Evolutionary conservation across 768 basidiomycete species (phyloP).

Genomic region (Leccinum variicolor): DNA sequence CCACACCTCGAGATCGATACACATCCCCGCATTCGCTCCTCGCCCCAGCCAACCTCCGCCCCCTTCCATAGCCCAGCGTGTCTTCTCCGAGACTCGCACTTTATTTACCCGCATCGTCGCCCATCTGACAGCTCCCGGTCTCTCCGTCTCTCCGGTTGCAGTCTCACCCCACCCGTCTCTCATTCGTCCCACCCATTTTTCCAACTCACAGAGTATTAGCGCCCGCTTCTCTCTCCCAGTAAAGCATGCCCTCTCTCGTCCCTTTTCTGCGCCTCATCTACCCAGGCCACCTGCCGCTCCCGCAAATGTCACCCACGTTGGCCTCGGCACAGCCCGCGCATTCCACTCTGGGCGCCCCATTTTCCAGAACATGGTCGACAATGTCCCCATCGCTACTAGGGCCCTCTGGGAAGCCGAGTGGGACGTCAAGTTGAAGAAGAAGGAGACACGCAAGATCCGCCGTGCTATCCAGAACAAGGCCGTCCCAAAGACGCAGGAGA

Average conservation of each 20-base stretch:
- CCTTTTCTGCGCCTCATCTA: slow-evolving; percentile 46
- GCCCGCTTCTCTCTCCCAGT: slow-evolving; percentile 55
- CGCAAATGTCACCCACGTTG: slow-evolving; percentile 58
- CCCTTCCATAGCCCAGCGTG: slow-evolving; percentile 37
- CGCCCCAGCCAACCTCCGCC: slow-evolving; percentile 18
- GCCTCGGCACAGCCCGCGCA: slow-evolving; percentile 71
- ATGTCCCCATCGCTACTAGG: slow-evolving; percentile 70
- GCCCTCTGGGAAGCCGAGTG: slow-evolving; percentile 74
- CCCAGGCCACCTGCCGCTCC: slow-evolving; percentile 55
- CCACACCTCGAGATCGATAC: slow-evolving; percentile 38
- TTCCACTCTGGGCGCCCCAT: slow-evolving; percentile 72
- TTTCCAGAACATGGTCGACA: slow-evolving; percentile 77
- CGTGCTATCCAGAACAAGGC: slow-evolving; percentile 21
- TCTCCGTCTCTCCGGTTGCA: slow-evolving; percentile 27
- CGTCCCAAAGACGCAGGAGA: slow-evolving; percentile 24
- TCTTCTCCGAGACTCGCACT: slow-evolving; percentile 38
- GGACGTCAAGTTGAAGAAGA: slow-evolving; percentile 54
- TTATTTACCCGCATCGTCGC: slow-evolving; percentile 29
- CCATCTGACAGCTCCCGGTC: slow-evolving; percentile 56
- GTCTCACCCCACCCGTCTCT: slow-evolving; percentile 5
- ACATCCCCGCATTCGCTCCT: slow-evolving; percentile 40
- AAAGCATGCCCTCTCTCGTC: slow-evolving; percentile 48
- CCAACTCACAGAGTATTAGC: slow-evolving; percentile 41
- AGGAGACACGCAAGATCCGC: slow-evolving; percentile 27
- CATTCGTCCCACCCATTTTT: slow-evolving; percentile 11